Conservation (phyloP, 257 asterid genomes). For the Capsicum pubescens region DNA sequence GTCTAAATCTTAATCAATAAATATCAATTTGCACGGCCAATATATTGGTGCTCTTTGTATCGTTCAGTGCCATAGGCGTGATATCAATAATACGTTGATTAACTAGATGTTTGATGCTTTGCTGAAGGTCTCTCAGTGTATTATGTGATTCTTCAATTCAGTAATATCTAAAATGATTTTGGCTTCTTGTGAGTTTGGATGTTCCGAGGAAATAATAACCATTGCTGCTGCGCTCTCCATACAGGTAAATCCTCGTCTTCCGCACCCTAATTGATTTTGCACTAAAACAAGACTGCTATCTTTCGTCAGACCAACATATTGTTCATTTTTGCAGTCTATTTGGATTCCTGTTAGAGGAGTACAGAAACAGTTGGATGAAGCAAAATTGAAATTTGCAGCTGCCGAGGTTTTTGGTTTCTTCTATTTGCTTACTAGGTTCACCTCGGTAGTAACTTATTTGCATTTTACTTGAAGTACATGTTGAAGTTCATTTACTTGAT, state of each 20-base stretch:
- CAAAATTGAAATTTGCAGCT: conserved; percentile 92
- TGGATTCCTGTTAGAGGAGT: conserved; percentile 82
- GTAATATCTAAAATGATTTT: conserved; percentile 87
- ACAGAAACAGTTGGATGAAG: conserved; percentile 89
- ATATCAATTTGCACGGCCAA: background rate
- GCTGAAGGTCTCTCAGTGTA: background rate
- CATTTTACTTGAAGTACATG: background rate
- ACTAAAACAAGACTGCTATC: background rate
- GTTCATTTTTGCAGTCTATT: conserved; percentile 61
- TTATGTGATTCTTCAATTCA: too few relatives aligned
- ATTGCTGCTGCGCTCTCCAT: conserved; percentile 91
- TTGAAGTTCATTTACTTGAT: conserved; percentile 4
- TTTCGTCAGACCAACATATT: background rate
- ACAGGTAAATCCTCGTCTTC: conserved; percentile 56
- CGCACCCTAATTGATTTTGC: background rate
- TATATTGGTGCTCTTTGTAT: background rate
- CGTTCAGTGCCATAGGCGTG: background rate
- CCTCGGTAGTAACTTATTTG: background rate
- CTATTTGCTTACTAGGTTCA: background rate
- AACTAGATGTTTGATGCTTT: conserved; percentile 24
- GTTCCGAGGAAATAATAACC: conserved; percentile 88
- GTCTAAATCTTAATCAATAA: background rate
- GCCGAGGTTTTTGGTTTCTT: conserved; percentile 69
- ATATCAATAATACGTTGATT: background rate
- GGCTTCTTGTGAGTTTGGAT: conserved; percentile 81